phyloP scores from a whole-genome alignment of 1,284 basidiomycete genomes.

The Tilletia indica region DNA sequence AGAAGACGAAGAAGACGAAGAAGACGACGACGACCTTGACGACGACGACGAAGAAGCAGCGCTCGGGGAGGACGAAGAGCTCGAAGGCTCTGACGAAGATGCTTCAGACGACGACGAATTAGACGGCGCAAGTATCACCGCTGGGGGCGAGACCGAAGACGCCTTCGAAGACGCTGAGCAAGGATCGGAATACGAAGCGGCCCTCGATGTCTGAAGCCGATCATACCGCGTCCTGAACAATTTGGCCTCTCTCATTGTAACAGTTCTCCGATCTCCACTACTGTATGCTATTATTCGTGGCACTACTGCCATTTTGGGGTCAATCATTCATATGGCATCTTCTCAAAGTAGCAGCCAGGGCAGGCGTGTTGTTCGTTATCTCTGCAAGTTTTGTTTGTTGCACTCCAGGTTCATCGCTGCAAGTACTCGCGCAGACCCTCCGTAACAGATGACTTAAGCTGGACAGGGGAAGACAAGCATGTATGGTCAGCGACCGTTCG shows the following conservation, averaged over 20 bases:
- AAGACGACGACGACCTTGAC: constrained; percentile 19
- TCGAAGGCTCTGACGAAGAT: not conserved
- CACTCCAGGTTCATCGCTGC: not conserved
- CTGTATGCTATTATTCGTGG: too few relatives aligned
- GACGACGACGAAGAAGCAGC: constrained; percentile 17
- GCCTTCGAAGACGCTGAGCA: not conserved
- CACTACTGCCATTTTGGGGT: too few relatives aligned
- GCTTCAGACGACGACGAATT: not conserved
- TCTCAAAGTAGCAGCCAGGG: too few relatives aligned
- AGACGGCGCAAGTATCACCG: too few relatives aligned
- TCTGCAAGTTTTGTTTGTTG: too few relatives aligned
- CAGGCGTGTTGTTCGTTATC: too few relatives aligned
- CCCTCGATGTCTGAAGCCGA: too few relatives aligned
- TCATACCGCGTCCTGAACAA: too few relatives aligned
- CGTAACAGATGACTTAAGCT: constrained; percentile 22
- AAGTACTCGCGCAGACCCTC: constrained; percentile 11
- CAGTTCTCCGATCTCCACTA: too few relatives aligned
- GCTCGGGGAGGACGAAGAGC: not conserved
- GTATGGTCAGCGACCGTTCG: not conserved
- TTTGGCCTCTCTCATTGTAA: too few relatives aligned
- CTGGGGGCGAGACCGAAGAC: not conserved
- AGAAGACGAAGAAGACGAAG: constrained; percentile 26
- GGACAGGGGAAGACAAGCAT: not conserved
- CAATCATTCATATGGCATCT: not conserved
- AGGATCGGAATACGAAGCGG: constrained; percentile 9